Base-by-base conservation (phyloP, 768 basidiomycete genomes). In the Russula lepida region DNA sequence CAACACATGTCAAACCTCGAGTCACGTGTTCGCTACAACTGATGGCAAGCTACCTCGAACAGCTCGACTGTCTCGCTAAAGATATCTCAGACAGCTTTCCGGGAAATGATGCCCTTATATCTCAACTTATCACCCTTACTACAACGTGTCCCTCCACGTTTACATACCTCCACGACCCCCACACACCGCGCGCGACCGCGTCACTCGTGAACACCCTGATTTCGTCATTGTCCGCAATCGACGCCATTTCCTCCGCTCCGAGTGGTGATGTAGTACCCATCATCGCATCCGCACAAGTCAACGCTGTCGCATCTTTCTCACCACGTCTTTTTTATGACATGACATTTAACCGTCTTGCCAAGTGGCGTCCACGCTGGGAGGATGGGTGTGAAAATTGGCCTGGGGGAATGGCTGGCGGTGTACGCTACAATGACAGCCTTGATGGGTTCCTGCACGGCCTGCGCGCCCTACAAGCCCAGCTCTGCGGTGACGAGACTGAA, bases 381-480 rank as follows among this genome's bases (percentile, higher is more conserved):
- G 73, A 79, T 6, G 86, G 84, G 15, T 85, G 84, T 62, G 71
- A 70, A 27, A 83, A 84, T 58, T 89, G 86, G 87, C 68, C 69
- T 0, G 68, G 64, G 9, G 66, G 74, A 8, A 74, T 71, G 15
- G 69, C 73, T 5, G 75, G 73, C 6, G 70, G 70, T 8, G 69
- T 77, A 54, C 68, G 80, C 60, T 86, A 79, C 74, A 88, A 84
- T 67, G 84, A 86, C 35, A 84, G 74, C 59, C 68, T 89, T 25
- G 88, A 89, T 58, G 74, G 76, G 13, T 90, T 90, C 65, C 60
- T 89, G n/a, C 85, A 86, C 62, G 88, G 88, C 0, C 69, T 91
- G 56, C 72, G 76, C 41, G 73, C 77, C 55, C 62, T 78, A 11
- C 70, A 74, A 50, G 60, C 61, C 51, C 54, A 66, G 21, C 58